Base-by-base conservation (phyloP, 192 early-diverging fungal genomes). In the Gryganskiella cystojenkinii region DNA sequence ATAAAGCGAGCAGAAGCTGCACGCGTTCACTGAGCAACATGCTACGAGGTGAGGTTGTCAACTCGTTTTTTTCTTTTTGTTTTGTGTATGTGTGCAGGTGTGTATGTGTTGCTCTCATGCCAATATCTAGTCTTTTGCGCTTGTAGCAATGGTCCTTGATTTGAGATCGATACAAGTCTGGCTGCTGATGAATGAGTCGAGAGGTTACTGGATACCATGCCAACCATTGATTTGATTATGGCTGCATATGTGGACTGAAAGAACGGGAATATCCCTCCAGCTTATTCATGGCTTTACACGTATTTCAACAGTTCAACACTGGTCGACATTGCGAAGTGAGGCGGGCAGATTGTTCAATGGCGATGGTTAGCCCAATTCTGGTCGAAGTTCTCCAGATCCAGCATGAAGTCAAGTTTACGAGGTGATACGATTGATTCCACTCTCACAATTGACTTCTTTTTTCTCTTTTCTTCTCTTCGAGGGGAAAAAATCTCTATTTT, bases 281-380 rank as follows among this genome's bases (percentile, higher is more conserved):
- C 49, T n/a, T 63, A 20, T 50, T 51, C 17, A 33, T 63, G n/a
- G 61, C 61, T 25, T 51, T 63, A 14, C 61, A 63, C 40, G 50
- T 63, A 33, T 63, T 63, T n/a, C 28, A 34, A 31, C 19, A 63
- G 10, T 63, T 51, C 22, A 24, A 51, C 28, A 63, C 3, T 63
- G 61, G 47, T 35, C 47, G 13, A 63, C 8, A 37, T 19, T 63
- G 50, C 47, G 47, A 53, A 63, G 47, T 52, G 61, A 63, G 22
- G 46, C 61, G 30, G 61, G 46, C 61, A 34, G 61, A 63, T 14
- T 50, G 47, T 51, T 28, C 47, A 20, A 63, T 51, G 47, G 17
- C 61, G 14, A 51, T 63, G 46, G 61, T 63, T 42, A 46, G 46
- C 44, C 61, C 61, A 9, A 50, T 62, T 22, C 61, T 62, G 45